Conservation (phyloP, 2,329 filamentous ascomycete genomes). For the Didymella pinodella region DNA sequence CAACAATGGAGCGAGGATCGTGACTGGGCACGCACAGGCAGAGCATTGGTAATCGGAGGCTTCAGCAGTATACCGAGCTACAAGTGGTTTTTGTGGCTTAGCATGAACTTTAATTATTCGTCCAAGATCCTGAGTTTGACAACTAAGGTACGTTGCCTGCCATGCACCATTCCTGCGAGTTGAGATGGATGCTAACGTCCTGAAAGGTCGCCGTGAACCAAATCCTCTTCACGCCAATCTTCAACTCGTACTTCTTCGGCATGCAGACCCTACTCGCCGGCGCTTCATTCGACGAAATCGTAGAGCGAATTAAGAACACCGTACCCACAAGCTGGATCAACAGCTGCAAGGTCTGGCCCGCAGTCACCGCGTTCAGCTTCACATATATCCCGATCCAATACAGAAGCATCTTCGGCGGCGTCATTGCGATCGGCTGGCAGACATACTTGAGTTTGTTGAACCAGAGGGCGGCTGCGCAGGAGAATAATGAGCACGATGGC, state of each 20-base stretch:
- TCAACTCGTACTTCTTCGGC: slow-evolving; percentile 62
- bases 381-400: slow-evolving; percentile 82
- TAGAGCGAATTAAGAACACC: slow-evolving; percentile 75
- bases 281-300: slow-evolving; percentile 68
- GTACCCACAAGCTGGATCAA: slow-evolving; percentile 80
- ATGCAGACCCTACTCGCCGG: slow-evolving; percentile 63
- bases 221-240: slow-evolving; percentile 75
- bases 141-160: slow-evolving; percentile 63
- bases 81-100: slow-evolving; percentile 83
- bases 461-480: slow-evolving; percentile 70
- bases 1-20: slow-evolving; percentile 54
- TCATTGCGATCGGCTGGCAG: slow-evolving; percentile 89
- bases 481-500: slow-evolving; percentile 42
- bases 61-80: slow-evolving; percentile 79
- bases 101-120: slow-evolving; percentile 81
- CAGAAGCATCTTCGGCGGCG: slow-evolving; percentile 76
- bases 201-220: slow-evolving; percentile 76
- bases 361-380: slow-evolving; percentile 85
- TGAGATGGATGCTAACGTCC: slow-evolving; percentile 9
- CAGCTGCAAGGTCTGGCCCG: slow-evolving; percentile 87
- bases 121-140: slow-evolving; percentile 74
- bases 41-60: slow-evolving; percentile 78
- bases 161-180: no score
- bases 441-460: slow-evolving; percentile 87
- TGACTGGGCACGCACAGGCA: slow-evolving; percentile 65